phyloP scores from a whole-genome alignment of 495 filamentous ascomycete species.

The Penicillium salamii region DNA sequence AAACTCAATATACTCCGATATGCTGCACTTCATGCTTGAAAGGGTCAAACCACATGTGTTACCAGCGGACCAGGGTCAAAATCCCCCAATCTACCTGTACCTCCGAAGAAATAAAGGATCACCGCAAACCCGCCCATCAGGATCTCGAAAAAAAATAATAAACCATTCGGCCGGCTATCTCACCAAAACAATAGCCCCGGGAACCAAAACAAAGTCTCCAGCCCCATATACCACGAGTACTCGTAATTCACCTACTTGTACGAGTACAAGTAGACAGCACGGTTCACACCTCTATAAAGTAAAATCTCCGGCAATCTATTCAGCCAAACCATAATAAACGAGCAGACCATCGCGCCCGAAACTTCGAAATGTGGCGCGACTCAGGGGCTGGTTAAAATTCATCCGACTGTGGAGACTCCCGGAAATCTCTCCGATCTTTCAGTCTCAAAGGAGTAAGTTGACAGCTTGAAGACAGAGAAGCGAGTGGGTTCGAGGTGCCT shows the following conservation, averaged over 20 bases:
- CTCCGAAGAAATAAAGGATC: too few species aligned
- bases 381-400: constrained; percentile 18
- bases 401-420: constrained; percentile 29
- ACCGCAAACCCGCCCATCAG: too few species aligned
- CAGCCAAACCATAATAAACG: constrained; percentile 8
- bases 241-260: too few species aligned
- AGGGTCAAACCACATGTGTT: too few species aligned
- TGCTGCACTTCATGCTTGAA: too few species aligned
- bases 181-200: constrained; percentile 4
- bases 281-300: constrained; percentile 23
- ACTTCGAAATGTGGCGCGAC: constrained; percentile 12
- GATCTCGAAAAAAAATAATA: too few species aligned
- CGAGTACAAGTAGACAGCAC: constrained; percentile 9
- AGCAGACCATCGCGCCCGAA: background rate
- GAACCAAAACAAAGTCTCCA: too few species aligned
- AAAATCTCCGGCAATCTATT: constrained; percentile 20
- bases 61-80: too few species aligned
- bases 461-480: constrained; percentile 24
- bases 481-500: background rate
- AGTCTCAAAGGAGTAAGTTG: constrained; percentile 29
- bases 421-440: constrained; percentile 37
- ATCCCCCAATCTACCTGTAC: too few species aligned
- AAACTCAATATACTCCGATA: background rate
- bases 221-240: too few species aligned
- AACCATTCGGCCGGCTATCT: background rate